A percentile compares a stretch with the other conserved stretches of the same genome.
These are phyloP conservation scores for Hura crepitans DNA, from an alignment of 441 rosid species.

Conservation along the genomic window DNA sequence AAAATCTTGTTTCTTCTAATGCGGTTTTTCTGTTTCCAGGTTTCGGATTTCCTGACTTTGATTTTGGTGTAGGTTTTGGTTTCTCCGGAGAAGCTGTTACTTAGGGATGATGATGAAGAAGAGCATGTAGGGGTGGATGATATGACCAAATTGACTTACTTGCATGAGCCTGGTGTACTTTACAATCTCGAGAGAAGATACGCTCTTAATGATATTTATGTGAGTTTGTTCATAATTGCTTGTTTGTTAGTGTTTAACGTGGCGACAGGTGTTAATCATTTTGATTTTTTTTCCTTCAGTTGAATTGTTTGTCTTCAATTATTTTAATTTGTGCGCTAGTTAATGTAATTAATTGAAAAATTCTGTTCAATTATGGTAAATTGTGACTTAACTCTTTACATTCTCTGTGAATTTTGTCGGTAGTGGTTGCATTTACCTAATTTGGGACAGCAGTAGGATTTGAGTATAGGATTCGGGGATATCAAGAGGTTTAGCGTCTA, in stretches of 20 bases:
- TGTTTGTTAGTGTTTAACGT: not conserved
- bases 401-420: not conserved
- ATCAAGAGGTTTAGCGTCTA: not conserved
- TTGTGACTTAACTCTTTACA: conserved; percentile 12
- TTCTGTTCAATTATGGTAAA: conserved; percentile 13
- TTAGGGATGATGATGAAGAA: conserved; percentile 72
- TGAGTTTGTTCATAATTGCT: conserved; percentile 34
- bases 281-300: not conserved
- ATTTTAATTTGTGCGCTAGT: conserved; percentile 3
- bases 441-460: not conserved
- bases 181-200: conserved; percentile 81
- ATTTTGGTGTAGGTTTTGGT: conserved; percentile 44
- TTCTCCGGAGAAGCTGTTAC: conserved; percentile 50
- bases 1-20: not conserved
- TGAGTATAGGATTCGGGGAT: not conserved
- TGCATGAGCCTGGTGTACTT: conserved; percentile 95
- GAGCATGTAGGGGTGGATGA: conserved; percentile 98
- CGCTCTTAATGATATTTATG: conserved; percentile 88
- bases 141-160: conserved; percentile 85
- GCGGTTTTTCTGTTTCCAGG: not conserved
- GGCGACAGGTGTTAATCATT: conserved; percentile 1
- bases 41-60: not conserved
- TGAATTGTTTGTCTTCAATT: not conserved
- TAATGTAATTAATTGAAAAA: not conserved
- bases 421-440: not conserved